Conservation (phyloP, 2,329 filamentous ascomycete species). For the Ambrosiella xylebori region DNA sequence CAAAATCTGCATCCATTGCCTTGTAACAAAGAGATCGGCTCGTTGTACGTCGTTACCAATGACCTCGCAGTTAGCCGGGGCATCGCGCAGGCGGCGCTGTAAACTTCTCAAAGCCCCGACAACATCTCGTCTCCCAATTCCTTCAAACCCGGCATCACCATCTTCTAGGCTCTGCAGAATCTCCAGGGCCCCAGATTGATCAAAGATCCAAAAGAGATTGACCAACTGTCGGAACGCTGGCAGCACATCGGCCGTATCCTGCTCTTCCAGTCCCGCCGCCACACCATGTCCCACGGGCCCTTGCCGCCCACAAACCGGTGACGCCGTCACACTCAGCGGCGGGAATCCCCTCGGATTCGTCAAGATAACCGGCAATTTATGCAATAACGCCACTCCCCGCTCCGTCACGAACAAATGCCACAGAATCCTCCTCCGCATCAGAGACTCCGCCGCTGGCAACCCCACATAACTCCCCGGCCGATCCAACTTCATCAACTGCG, state of each 20-base stretch:
- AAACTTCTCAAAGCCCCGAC: slow-evolving; percentile 23
- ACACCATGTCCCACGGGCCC: not conserved
- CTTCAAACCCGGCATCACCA: slow-evolving; percentile 12
- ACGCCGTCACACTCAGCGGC: slow-evolving; percentile 15
- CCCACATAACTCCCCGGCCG: slow-evolving; percentile 15
- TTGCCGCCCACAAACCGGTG: not conserved
- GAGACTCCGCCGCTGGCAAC: slow-evolving; percentile 21
- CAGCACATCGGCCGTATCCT: slow-evolving; percentile 24
- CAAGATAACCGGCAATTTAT: slow-evolving; percentile 30
- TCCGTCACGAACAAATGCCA: slow-evolving; percentile 34
- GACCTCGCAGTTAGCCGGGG: slow-evolving; percentile 19
- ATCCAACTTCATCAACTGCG: slow-evolving; percentile 32
- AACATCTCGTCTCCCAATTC: slow-evolving; percentile 14
- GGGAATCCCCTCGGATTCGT: slow-evolving; percentile 23
- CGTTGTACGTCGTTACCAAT: slow-evolving; percentile 30
- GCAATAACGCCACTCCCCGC: slow-evolving; percentile 31
- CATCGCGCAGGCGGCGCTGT: slow-evolving; percentile 27
- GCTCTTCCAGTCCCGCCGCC: slow-evolving; percentile 13
- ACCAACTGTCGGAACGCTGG: slow-evolving; percentile 33
- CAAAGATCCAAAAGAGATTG: slow-evolving; percentile 32
- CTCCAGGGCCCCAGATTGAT: slow-evolving; percentile 31
- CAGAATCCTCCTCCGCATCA: slow-evolving; percentile 28
- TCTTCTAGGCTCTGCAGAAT: slow-evolving; percentile 20
- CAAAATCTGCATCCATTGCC: slow-evolving; percentile 34
- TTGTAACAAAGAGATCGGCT: slow-evolving; percentile 31